Conservation (phyloP, 2,329 filamentous ascomycete species). For the Diaporthe citrichinensis region DNA sequence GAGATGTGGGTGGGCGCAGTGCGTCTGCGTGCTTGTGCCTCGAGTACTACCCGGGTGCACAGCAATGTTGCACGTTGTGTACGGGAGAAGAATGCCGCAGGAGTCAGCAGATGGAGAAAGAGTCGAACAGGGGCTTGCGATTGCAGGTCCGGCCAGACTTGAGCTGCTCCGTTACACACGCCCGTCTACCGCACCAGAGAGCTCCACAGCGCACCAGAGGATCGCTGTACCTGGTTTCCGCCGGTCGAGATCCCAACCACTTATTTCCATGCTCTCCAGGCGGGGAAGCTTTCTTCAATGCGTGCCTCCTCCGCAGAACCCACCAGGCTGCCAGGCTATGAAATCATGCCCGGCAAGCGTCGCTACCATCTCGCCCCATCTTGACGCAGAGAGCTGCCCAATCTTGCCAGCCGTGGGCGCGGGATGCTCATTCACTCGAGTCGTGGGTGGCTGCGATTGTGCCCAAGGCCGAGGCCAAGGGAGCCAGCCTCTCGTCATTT, state of each 20-base stretch:
- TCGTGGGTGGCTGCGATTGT: constrained; percentile 17
- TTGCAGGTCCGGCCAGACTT: constrained; percentile 16
- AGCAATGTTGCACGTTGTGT: constrained; percentile 1
- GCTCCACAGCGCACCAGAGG: constrained; percentile 23
- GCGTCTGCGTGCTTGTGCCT: constrained; percentile 10
- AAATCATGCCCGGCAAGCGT: constrained; percentile 16
- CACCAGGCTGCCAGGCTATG: constrained; percentile 14
- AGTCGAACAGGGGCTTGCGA: constrained; percentile 3
- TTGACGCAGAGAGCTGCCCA: not conserved
- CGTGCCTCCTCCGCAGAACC: constrained; percentile 5
- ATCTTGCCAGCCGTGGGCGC: not conserved
- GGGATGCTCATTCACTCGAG: constrained; percentile 9
- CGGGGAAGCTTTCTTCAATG: constrained; percentile 23
- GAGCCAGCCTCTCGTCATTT: constrained; percentile 18
- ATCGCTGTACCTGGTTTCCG: constrained; percentile 20
- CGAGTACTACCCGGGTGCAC: not conserved
- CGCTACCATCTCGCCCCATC: not conserved
- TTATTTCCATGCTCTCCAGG: constrained; percentile 19
- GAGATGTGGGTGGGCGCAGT: not conserved
- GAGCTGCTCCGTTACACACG: constrained; percentile 3
- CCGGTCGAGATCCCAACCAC: constrained; percentile 27
- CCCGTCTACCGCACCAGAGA: constrained; percentile 3
- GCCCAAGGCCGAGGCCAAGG: constrained; percentile 25
- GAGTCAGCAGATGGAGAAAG: constrained; percentile 10
- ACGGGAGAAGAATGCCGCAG: not conserved